phyloP scores from a whole-genome alignment of 2,329 filamentous ascomycete species.

The Samsoniella hepiali region DNA sequence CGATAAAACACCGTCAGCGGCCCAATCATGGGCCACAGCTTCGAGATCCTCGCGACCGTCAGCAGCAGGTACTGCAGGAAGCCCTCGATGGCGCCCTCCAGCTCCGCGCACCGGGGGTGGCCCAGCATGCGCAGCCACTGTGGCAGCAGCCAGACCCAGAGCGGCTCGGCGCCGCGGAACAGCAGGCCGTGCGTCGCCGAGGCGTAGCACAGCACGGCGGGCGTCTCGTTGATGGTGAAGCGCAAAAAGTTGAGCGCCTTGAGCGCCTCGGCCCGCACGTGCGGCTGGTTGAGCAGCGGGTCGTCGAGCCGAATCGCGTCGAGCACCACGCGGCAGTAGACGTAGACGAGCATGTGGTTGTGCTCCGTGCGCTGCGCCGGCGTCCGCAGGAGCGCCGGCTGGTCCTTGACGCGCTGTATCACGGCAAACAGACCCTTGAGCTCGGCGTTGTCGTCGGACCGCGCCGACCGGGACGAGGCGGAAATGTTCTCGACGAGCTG shows the following conservation, averaged over 20 bases:
- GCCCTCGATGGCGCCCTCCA: slow-evolving; percentile 50
- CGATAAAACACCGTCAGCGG: slow-evolving; percentile 48
- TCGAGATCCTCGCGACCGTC: slow-evolving; percentile 40
- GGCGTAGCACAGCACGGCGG: slow-evolving; percentile 57
- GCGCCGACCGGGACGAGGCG: slow-evolving; percentile 57
- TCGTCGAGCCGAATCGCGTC: slow-evolving; percentile 66
- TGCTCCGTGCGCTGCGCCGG: slow-evolving; percentile 66
- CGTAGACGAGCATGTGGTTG: slow-evolving; percentile 81
- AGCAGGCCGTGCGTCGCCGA: slow-evolving; percentile 42
- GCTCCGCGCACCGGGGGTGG: slow-evolving; percentile 43
- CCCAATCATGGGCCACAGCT: slow-evolving; percentile 47
- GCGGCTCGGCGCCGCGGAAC: slow-evolving; percentile 55
- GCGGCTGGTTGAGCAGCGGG: slow-evolving; percentile 58
- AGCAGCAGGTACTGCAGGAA: slow-evolving; percentile 51
- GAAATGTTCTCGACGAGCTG: slow-evolving; percentile 79
- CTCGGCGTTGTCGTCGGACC: slow-evolving; percentile 66
- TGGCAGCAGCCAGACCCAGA: slow-evolving; percentile 64
- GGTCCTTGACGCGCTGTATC: slow-evolving; percentile 53
- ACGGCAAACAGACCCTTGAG: slow-evolving; percentile 66
- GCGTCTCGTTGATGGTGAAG: slow-evolving; percentile 71
- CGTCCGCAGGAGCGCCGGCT: slow-evolving; percentile 54
- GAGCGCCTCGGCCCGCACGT: slow-evolving; percentile 56
- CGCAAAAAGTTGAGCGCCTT: slow-evolving; percentile 77
- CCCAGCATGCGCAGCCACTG: slow-evolving; percentile 57
- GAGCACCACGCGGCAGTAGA: slow-evolving; percentile 76